Evolutionary conservation across 2,329 filamentous ascomycete genomes (phyloP), one percentile per base, ranked within the genome.

Genomic region (Bipolaris gigantea): DNA sequence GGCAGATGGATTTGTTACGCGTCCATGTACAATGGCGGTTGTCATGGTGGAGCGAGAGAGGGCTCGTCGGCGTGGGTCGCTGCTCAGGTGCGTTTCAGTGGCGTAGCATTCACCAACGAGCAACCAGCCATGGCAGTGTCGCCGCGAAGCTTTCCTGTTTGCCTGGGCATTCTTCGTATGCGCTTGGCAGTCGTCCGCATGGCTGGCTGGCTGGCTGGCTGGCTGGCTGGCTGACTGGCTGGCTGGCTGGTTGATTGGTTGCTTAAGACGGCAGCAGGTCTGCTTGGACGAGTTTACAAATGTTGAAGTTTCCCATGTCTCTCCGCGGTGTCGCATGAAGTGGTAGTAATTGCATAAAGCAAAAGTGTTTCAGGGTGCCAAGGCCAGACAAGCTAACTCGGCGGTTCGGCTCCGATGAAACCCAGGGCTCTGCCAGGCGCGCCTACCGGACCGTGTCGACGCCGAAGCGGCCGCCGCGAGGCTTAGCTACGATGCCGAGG

Each of bases 31-130:
- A 36, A 54, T 56, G 61, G 53, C 59, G 66, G 62, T 61, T 61
- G 66, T 60, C 67, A 63, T 50, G 64, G 67, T 72, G 68, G 70
- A 61, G 69, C 62, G 35, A 41, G 48, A 55, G 60, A 56, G 57
- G 55, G 40, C 11, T 9, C 35, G 55, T 49, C 62, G 53, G 62
- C 55, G 59, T 60, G 52, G 41, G 42, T 55, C 53, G 34, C 49
- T 4, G 52, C 50, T 51, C 56, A 51, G 40, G 35, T 50, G 46
- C 53, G 65, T 67, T 66, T 66, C 63, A 69, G 56, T 58, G 50
- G 53, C 48, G 50, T 50, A 47, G 56, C 53, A 54, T 21, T 39
- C 35, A 11, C 33, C 36, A 34, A 48, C 25, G 50, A 27, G 39
- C 53, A 42, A n/a, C 27, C 39, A 39, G 48, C 38, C 30, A 42